phyloP scores from a whole-genome alignment of 2,329 filamentous ascomycete genomes.

The Seiridium unicorne region DNA sequence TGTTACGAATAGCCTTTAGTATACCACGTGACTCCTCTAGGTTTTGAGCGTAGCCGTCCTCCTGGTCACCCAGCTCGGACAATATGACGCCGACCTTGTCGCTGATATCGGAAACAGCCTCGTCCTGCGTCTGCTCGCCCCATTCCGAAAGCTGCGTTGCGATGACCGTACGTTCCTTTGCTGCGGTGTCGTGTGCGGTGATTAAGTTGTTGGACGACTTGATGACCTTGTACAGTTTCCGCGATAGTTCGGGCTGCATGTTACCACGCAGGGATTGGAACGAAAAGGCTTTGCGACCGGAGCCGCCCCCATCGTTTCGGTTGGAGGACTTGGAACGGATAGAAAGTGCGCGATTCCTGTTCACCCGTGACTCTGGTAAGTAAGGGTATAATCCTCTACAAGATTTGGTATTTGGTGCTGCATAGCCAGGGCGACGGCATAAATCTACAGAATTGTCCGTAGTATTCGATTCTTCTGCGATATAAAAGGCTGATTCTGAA shows the following conservation, averaged over 20 bases:
- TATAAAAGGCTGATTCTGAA: background rate
- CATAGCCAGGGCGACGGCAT: background rate
- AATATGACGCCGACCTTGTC: conserved; percentile 95
- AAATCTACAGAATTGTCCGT: background rate
- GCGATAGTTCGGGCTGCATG: conserved; percentile 83
- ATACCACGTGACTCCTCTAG: conserved; percentile 80
- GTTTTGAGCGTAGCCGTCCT: conserved; percentile 82
- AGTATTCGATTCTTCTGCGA: background rate
- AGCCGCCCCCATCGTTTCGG: background rate
- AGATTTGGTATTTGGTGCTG: background rate
- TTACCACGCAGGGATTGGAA: conserved; percentile 83
- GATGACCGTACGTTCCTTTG: conserved; percentile 79
- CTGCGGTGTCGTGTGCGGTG: conserved; percentile 78
- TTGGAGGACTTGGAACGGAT: conserved; percentile 69
- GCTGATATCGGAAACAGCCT: conserved; percentile 82
- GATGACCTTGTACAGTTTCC: conserved; percentile 86
- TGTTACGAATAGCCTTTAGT: conserved; percentile 92
- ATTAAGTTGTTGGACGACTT: conserved; percentile 93
- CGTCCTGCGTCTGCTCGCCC: conserved; percentile 89
- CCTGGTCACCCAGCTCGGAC: conserved; percentile 90
- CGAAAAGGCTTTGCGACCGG: conserved; percentile 69
- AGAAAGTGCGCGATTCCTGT: conserved; percentile 72
- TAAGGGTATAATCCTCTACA: background rate
- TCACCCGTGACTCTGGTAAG: background rate
- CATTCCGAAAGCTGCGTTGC: conserved; percentile 92